Percentiles rank a stretch among this genome's conserved stretches.
phyloP scores from a whole-genome alignment of 2,329 filamentous ascomycete species.

The Rutstroemia sp. region DNA sequence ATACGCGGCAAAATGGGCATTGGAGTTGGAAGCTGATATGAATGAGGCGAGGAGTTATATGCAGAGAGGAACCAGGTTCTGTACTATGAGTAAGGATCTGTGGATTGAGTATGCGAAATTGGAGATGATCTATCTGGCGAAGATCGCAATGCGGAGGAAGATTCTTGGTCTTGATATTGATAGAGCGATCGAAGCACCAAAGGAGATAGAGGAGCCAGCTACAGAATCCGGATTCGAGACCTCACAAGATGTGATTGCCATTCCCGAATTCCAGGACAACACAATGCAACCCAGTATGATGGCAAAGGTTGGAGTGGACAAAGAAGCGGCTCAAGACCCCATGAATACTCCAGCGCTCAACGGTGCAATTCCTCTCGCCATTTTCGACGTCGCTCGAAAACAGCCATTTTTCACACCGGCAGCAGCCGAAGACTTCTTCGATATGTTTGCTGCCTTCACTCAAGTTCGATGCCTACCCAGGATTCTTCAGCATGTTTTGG shows the following conservation, averaged over 20 bases:
- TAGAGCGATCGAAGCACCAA: conserved; percentile 34
- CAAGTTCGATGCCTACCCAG: conserved; percentile 55
- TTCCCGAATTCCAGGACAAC: conserved; percentile 40
- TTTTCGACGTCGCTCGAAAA: conserved; percentile 80
- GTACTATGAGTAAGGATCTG: conserved; percentile 62
- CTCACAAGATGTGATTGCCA: conserved; percentile 48
- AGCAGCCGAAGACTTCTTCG: conserved; percentile 71
- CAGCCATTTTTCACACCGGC: conserved; percentile 62
- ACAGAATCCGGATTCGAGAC: conserved; percentile 29
- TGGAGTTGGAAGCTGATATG: conserved; percentile 81
- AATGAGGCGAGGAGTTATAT: conserved; percentile 75
- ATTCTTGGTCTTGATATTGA: conserved; percentile 55
- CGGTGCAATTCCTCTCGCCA: conserved; percentile 87
- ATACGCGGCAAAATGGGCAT: conserved; percentile 67
- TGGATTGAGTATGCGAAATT: conserved; percentile 89
- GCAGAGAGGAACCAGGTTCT: conserved; percentile 87
- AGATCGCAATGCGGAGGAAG: conserved; percentile 66
- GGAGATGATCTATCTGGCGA: conserved; percentile 87
- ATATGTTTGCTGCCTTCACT: conserved; percentile 66
- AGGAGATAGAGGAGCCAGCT: conserved; percentile 40
- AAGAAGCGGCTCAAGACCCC: conserved; percentile 27
- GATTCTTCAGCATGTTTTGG: conserved; percentile 68
- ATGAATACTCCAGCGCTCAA: conserved; percentile 70
- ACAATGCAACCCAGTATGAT: conserved; percentile 41
- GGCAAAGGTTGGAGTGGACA: conserved; percentile 46